Base-by-base conservation (phyloP, 2,329 filamentous ascomycete species). In the Pleoardoris graminearum region DNA sequence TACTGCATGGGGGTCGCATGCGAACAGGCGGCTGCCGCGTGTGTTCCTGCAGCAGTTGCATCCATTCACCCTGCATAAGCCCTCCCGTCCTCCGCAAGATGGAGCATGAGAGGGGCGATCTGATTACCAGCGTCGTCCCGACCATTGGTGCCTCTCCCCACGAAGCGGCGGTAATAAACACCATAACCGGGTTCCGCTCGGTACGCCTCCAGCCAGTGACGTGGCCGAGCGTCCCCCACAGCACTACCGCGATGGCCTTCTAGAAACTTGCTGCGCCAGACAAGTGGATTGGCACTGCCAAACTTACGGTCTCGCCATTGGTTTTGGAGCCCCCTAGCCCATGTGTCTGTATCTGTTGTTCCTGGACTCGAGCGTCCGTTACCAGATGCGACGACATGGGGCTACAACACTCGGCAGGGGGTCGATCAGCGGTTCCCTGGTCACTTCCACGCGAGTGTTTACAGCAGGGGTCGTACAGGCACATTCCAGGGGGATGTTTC, bases 31-130 rank as follows among this genome's bases (percentile, higher is more conserved):
- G 44, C 44, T 47, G 16, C 22, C 30, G 14, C 33, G 35, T 29
- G 41, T 50, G 30, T 45, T 43, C 42, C 56, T 51, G 50, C 55
- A 59, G 58, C 55, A 42, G 55, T 36, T 25, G 49, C 50, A 27
- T n/a, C 19, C 29, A 19, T 32, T 45, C 43, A 42, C 47, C 59
- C 61, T 60, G 61, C 61, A 63, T 61, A 38, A 55, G 39, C n/a
- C 33, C 46, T 42, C 51, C 50, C 27, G n/a, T 21, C 42, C n/a
- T 39, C 48, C 43, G 43, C 32, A 17, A 48, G 29, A 48, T 33
- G 17, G 27, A 51, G 43, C 32, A 29, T 23, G n/a, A 39, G 45
- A 17, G 42, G 45, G 50, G 44, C 50, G 32, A 45, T 44, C 38
- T 38, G 35, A 16, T 19, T 14, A 25, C 19, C 42, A 32, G n/a